These are phyloP conservation scores for Trypanosoma theileri DNA, from an alignment of 208 protist genomes.

Conservation along the genomic window DNA sequence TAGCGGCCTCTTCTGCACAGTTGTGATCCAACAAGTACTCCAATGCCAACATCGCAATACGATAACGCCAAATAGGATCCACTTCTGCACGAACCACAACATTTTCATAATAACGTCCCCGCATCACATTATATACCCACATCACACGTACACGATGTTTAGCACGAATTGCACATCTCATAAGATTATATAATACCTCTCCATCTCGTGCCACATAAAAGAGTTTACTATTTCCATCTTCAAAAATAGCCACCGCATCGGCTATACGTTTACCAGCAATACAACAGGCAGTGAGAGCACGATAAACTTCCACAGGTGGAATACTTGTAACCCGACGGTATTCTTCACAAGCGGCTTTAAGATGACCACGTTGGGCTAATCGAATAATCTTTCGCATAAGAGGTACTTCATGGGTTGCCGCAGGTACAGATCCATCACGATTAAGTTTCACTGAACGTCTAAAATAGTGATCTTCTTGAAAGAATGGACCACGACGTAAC, in stretches of 20 bases:
- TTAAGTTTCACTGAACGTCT: conserved; percentile 60
- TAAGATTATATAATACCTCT: conserved; percentile 80
- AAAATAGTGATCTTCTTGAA: conserved; percentile 90
- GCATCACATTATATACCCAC: conserved; percentile 90
- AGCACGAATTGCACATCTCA: conserved; percentile 80
- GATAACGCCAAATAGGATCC: conserved; percentile 81
- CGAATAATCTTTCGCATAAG: conserved; percentile 82
- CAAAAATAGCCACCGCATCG: conserved; percentile 87
- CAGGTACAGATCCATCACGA: conserved; percentile 49
- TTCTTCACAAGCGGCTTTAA: conserved; percentile 88
- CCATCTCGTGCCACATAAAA: conserved; percentile 88
- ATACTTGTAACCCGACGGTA: conserved; percentile 84
- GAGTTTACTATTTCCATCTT: conserved; percentile 78
- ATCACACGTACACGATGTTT: conserved; percentile 82
- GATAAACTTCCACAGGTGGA: conserved; percentile 87
- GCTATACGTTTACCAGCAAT: conserved; percentile 69
- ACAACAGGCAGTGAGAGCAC: conserved; percentile 83
- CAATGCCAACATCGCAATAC: conserved; percentile 64
- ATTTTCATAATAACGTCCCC: conserved; percentile 86
- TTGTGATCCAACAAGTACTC: conserved; percentile 74
- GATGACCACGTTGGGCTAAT: conserved; percentile 64
- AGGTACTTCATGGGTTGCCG: conserved; percentile 62
- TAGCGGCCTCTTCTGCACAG: conserved; percentile 65
- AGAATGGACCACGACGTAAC: conserved; percentile 87
- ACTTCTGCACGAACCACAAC: conserved; percentile 75